Evolutionary conservation across 2,329 filamentous ascomycete species (phyloP), one percentile per base, ranked within the genome.

Genomic region (Gnomoniopsis smithogilvyi): DNA sequence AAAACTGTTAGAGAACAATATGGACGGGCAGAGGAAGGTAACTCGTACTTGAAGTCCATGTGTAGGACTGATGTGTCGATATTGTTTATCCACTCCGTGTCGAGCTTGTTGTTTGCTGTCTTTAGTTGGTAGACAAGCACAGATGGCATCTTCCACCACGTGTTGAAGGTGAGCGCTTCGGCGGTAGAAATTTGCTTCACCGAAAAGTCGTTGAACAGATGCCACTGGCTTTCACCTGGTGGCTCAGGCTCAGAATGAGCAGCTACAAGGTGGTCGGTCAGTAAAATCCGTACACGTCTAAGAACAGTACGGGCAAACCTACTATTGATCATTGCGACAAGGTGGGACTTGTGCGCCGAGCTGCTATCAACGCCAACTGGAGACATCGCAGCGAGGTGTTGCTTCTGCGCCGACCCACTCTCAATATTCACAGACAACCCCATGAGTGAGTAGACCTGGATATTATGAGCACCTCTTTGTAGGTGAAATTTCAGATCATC

Each of bases 191-290:
- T 85, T 11, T 89, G 87, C 14, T 90, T 86, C 22, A 99, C 96
- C 38, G 96, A 76, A 68, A 99, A 99, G 74, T 99, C 95, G 67
- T 99, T 99, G 77, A 99, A 97, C 1, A 99, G 76, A 73, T 98
- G 92, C 96, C 96, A 99, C 66, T 89, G 88, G 67, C 85, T 88
- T 63, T 86, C 81, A 3, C 77, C 78, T 1, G 85, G 80, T 0
- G 82, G 71, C 46, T 83, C 78, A 0, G 80, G 78, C 56, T 86
- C 84, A 0, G 90, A 85, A 54, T 91, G 86, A 14, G 84, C 83
- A 59, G 90, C 88, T 89, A 56, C 17, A 26, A 21, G 36, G 47
- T 6, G 2, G 17, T 52, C 7, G 46, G 43, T 22, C n/a, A 22
- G n/a, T 47, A 12, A 7, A 3, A 8, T 11, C n/a, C 14, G 26